Conservation (phyloP, 179 eudicot species). For the Patellifolia procumbens region DNA sequence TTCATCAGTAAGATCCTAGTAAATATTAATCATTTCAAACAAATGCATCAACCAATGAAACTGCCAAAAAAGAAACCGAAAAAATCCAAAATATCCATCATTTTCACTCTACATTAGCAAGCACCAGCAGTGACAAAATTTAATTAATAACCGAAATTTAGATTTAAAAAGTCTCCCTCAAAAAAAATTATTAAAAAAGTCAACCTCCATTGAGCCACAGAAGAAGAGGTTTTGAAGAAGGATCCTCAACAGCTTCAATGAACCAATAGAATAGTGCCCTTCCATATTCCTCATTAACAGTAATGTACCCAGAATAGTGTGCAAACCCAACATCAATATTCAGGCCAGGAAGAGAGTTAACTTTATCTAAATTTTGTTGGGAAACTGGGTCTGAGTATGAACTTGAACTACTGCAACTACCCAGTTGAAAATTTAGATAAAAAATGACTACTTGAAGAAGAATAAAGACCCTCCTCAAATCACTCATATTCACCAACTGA, state of each 20-base stretch:
- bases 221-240: constrained; percentile 78
- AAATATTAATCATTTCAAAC: not conserved
- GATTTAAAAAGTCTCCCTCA: not conserved
- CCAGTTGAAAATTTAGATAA: constrained; percentile 20
- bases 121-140: not conserved
- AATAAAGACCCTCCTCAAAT: constrained; percentile 33
- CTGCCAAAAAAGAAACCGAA: not conserved
- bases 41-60: not conserved
- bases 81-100: not conserved
- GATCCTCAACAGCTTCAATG: constrained; percentile 70
- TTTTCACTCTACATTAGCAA: not conserved
- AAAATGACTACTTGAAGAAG: constrained; percentile 24
- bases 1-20: too few species aligned
- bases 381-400: constrained; percentile 35
- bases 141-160: too few species aligned
- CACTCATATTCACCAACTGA: constrained; percentile 46
- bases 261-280: constrained; percentile 90
- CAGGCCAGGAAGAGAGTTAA: constrained; percentile 69
- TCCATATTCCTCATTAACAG: constrained; percentile 71
- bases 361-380: constrained; percentile 54
- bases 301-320: constrained; percentile 83
- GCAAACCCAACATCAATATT: constrained; percentile 60
- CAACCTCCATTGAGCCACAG: constrained; percentile 99
- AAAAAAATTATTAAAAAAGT: constrained; percentile 3
- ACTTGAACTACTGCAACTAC: constrained; percentile 22